Percentiles rank a stretch among this genome's conserved stretches.
These are phyloP conservation scores for Cladosporium cucumerinum DNA, from an alignment of 2,329 filamentous ascomycete species.

Conservation along the genomic window DNA sequence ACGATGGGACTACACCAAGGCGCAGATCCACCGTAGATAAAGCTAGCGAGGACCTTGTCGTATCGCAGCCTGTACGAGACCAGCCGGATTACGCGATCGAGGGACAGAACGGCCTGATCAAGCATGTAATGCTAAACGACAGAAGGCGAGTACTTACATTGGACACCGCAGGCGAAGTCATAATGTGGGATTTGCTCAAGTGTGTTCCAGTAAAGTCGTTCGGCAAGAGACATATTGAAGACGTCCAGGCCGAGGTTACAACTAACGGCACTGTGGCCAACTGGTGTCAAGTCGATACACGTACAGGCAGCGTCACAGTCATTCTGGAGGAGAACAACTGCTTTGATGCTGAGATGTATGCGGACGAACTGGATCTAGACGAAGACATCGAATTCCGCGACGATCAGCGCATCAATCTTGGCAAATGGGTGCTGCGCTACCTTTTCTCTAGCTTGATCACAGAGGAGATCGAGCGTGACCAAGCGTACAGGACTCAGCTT, in stretches of 20 bases:
- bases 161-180: conserved; percentile 90
- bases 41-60: conserved; percentile 19
- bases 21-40: conserved; percentile 13
- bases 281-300: conserved; percentile 93
- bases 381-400: conserved; percentile 79
- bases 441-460: conserved; percentile 86
- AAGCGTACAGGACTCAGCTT: conserved; percentile 65
- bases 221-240: conserved; percentile 89
- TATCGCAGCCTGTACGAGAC: conserved; percentile 38
- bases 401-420: conserved; percentile 93
- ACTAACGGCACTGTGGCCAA: conserved; percentile 85
- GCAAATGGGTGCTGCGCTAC: conserved; percentile 93
- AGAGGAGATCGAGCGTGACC: conserved; percentile 82
- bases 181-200: conserved; percentile 90
- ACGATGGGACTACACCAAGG: conserved; percentile 52
- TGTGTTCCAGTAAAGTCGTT: conserved; percentile 88
- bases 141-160: conserved; percentile 82
- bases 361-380: conserved; percentile 75
- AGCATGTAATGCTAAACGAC: conserved; percentile 88
- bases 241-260: conserved; percentile 83
- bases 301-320: conserved; percentile 86
- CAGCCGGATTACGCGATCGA: conserved; percentile 64
- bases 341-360: conserved; percentile 96
- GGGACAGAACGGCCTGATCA: conserved; percentile 91
- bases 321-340: conserved; percentile 91